These are phyloP conservation scores for Pythium sp. DNA, from an alignment of 352 stramenopile genomes.

Conservation along the genomic window DNA sequence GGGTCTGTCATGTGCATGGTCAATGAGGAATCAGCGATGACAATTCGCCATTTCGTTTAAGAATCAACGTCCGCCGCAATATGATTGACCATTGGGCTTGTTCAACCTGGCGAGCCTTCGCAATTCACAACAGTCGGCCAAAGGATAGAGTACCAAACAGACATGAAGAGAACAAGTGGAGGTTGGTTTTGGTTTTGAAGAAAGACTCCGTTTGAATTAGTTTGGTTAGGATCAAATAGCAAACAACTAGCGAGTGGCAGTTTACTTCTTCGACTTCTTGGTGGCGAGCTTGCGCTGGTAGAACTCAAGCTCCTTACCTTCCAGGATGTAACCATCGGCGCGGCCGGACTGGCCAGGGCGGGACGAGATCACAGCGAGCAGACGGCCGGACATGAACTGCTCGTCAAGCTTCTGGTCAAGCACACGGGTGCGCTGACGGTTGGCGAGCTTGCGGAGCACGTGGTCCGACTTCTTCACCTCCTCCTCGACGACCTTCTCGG, in stretches of 20 bases:
- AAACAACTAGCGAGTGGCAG: slow-evolving; percentile 3
- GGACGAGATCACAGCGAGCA: slow-evolving; percentile 97
- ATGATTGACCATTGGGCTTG: too few relatives aligned
- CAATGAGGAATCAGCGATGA: too few relatives aligned
- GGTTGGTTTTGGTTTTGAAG: slow-evolving; percentile 10
- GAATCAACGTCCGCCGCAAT: too few relatives aligned
- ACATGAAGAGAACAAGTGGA: neutral
- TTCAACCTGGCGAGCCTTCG: too few relatives aligned
- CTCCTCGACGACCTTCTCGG: slow-evolving; percentile 79
- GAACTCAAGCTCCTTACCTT: slow-evolving; percentile 99
- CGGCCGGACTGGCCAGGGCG: slow-evolving; percentile 98
- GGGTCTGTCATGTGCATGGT: too few relatives aligned
- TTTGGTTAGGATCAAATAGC: slow-evolving; percentile 14
- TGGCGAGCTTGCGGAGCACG: slow-evolving; percentile 92
- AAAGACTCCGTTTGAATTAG: slow-evolving; percentile 20
- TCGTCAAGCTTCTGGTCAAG: slow-evolving; percentile 95
- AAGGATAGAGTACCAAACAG: too few relatives aligned
- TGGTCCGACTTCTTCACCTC: slow-evolving; percentile 92
- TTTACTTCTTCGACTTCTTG: slow-evolving; percentile 99
- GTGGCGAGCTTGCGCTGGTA: slow-evolving; percentile 98
- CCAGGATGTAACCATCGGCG: slow-evolving; percentile 98
- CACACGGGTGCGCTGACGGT: slow-evolving; percentile 90
- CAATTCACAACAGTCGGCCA: too few relatives aligned
- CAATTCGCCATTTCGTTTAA: too few relatives aligned
- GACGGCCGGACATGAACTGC: slow-evolving; percentile 95